Conservation (phyloP, 2,329 filamentous ascomycete species). For the Ceratocystis eucalypticola region DNA sequence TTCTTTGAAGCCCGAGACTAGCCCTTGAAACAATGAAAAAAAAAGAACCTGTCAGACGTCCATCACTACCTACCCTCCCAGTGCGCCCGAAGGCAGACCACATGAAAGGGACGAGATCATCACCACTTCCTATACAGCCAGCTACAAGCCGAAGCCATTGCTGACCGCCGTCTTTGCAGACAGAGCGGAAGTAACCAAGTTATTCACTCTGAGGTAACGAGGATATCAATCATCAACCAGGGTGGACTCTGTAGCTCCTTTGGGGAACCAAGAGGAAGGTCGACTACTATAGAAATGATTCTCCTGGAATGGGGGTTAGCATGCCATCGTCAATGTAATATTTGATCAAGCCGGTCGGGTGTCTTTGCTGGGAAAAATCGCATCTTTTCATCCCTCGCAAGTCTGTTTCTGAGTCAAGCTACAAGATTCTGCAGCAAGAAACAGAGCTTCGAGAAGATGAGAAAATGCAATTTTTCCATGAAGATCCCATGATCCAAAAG, state of each 20-base stretch:
- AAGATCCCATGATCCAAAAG: constrained; percentile 21
- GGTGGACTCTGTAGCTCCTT: constrained; percentile 85
- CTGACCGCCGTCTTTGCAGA: constrained; percentile 47
- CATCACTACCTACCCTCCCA: constrained; percentile 67
- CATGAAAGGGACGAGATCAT: constrained; percentile 77
- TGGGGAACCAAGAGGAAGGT: constrained; percentile 80
- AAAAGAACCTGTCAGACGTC: constrained; percentile 69
- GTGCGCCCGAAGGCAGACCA: constrained; percentile 64
- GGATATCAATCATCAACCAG: constrained; percentile 89
- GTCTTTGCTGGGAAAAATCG: not conserved
- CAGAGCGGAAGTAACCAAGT: constrained; percentile 44
- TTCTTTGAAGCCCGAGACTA: constrained; percentile 39
- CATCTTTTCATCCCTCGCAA: not conserved
- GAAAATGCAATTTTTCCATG: too few relatives aligned
- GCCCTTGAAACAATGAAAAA: constrained; percentile 42
- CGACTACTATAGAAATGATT: constrained; percentile 98
- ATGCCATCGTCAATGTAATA: not conserved
- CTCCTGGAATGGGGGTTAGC: constrained; percentile 32
- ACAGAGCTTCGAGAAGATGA: not conserved
- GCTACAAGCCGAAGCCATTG: constrained; percentile 18
- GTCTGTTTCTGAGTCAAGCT: not conserved
- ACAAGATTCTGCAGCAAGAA: not conserved
- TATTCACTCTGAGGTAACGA: constrained; percentile 82
- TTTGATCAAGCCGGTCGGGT: not conserved
- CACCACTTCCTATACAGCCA: constrained; percentile 72